phyloP scores from a whole-genome alignment of 2,329 filamentous ascomycete species.

The Fusarium equiseti region DNA sequence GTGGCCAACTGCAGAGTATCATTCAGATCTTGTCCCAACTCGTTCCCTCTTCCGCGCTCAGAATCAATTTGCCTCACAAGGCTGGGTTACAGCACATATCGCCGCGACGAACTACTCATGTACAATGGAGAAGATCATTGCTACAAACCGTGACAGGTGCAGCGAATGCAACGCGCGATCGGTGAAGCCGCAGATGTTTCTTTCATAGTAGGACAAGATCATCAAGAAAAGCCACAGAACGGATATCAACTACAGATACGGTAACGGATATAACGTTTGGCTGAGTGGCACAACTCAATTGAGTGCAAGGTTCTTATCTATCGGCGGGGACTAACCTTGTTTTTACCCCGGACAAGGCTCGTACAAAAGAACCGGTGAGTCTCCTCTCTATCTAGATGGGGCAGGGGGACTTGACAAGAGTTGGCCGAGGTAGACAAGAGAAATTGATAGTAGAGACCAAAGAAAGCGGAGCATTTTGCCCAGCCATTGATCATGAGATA shows the following conservation, averaged over 20 bases:
- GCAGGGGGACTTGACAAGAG: neutral
- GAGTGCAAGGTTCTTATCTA: conserved; percentile 26
- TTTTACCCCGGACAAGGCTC: conserved; percentile 9
- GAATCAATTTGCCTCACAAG: conserved; percentile 18
- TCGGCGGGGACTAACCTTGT: conserved; percentile 1
- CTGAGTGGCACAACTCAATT: conserved; percentile 26
- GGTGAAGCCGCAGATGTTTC: neutral
- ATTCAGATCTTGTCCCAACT: neutral
- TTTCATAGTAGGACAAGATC: conserved; percentile 8
- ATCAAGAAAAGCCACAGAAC: conserved; percentile 3
- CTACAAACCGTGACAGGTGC: neutral
- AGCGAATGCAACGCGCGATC: conserved; percentile 30
- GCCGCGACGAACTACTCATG: neutral
- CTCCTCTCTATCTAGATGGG: neutral
- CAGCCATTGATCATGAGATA: conserved; percentile 11
- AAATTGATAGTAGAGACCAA: neutral
- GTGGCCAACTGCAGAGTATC: neutral
- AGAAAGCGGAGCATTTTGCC: conserved; percentile 12
- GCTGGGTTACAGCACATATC: conserved; percentile 19
- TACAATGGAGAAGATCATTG: conserved; percentile 23
- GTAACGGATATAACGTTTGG: neutral
- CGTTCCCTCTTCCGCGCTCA: neutral
- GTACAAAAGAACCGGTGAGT: conserved; percentile 25
- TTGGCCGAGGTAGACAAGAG: neutral
- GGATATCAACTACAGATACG: neutral